A percentile compares a stretch with the other conserved stretches of the same genome.
These are phyloP conservation scores for Botryotinia narcissicola DNA, from an alignment of 2,329 filamentous ascomycete species.

Conservation along the genomic window DNA sequence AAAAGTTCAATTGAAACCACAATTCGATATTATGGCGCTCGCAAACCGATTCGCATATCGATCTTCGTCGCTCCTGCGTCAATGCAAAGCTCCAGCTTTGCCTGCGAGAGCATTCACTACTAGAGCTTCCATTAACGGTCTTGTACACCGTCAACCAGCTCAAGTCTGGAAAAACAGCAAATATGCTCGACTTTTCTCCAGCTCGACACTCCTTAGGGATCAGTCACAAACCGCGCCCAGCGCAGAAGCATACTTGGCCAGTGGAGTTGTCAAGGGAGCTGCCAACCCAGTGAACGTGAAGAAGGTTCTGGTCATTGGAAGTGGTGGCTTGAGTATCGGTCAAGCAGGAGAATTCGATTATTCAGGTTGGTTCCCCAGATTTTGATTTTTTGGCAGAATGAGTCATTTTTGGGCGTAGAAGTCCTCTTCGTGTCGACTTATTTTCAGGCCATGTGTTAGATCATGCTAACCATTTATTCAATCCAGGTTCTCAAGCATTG, in stretches of 20 bases:
- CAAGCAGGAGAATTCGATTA: conserved; percentile 99
- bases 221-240: conserved; percentile 68
- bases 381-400: conserved; percentile 24
- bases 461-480: conserved; percentile 27
- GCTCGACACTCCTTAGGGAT: conserved; percentile 29
- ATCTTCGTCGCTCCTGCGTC: conserved; percentile 37
- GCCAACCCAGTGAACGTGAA: conserved; percentile 82
- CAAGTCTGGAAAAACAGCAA: conserved; percentile 31
- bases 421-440: background rate
- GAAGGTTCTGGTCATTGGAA: conserved; percentile 95
- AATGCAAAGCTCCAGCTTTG: conserved; percentile 31
- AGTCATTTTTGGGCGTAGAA: conserved; percentile 26
- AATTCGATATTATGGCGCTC: conserved; percentile 37
- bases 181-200: conserved; percentile 37
- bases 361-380: conserved; percentile 62
- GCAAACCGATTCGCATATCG: conserved; percentile 36
- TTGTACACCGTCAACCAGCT: conserved; percentile 30
- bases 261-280: conserved; percentile 76
- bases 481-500: conserved; percentile 83
- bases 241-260: conserved; percentile 83
- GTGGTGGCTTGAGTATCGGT: conserved; percentile 92
- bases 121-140: conserved; percentile 30
- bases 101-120: conserved; percentile 35
- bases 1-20: conserved; percentile 29
- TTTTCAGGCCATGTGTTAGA: background rate